These are phyloP conservation scores for Ceratobasidium sp. DNA, from an alignment of 1,284 basidiomycete genomes.

Conservation along the genomic window DNA sequence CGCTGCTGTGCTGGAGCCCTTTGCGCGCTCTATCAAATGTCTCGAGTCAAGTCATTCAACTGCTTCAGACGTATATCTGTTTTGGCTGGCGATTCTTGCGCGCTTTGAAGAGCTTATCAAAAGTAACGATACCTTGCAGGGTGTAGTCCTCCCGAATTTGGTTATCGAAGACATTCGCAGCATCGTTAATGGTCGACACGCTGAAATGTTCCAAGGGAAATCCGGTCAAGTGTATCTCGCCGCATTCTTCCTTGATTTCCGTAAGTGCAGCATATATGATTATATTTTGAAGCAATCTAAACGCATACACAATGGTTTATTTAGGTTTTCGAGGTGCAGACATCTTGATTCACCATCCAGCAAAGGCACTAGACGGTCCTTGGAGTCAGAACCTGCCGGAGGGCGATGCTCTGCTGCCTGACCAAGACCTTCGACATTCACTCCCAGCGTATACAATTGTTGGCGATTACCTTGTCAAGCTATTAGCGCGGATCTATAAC, in stretches of 20 bases:
- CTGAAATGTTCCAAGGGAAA: slow-evolving; percentile 42
- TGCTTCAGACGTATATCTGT: slow-evolving; percentile 45
- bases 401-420: not conserved
- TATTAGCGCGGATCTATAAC: slow-evolving; percentile 16
- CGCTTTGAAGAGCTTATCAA: slow-evolving; percentile 27
- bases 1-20: slow-evolving; percentile 33
- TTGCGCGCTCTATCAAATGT: slow-evolving; percentile 45
- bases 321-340: slow-evolving; percentile 2
- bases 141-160: slow-evolving; percentile 2
- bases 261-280: too few species aligned
- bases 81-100: slow-evolving; percentile 45
- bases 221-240: slow-evolving; percentile 32
- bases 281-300: too few species aligned
- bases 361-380: not conserved
- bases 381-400: not conserved
- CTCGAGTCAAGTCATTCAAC: slow-evolving; percentile 45
- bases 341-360: not conserved
- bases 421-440: slow-evolving; percentile 21
- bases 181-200: slow-evolving; percentile 39
- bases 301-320: too few species aligned
- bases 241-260: slow-evolving; percentile 42
- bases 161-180: slow-evolving; percentile 29
- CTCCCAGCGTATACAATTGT: slow-evolving; percentile 38
- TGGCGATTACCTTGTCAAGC: slow-evolving; percentile 25
- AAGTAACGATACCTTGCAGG: slow-evolving; percentile 11